A percentile compares a stretch with the other conserved stretches of the same genome.
These are phyloP conservation scores for Huntiella bhutanensis DNA, from an alignment of 2,329 filamentous ascomycete species.

Conservation along the genomic window DNA sequence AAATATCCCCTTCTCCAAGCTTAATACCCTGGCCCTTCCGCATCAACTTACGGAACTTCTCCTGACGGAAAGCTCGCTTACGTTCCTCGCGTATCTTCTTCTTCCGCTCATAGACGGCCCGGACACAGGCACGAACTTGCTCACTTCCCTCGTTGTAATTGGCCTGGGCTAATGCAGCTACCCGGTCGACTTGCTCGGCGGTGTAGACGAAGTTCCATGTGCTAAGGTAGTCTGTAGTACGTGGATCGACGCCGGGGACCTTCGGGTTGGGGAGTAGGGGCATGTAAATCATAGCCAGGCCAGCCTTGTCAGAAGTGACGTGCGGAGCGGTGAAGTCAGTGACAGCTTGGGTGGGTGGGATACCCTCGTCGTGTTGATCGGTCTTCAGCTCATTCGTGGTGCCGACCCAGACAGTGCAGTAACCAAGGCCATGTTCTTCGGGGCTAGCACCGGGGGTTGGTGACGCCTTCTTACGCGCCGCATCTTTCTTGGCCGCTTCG, in stretches of 20 bases:
- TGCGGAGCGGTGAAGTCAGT: slow-evolving; percentile 48
- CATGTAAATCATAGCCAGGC: slow-evolving; percentile 78
- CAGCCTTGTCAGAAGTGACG: slow-evolving; percentile 47
- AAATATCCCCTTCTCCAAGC: slow-evolving; percentile 47
- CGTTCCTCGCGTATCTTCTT: slow-evolving; percentile 44
- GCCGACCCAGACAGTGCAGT: slow-evolving; percentile 93
- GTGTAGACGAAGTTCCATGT: slow-evolving; percentile 99
- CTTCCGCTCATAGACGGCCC: slow-evolving; percentile 86
- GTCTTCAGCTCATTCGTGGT: slow-evolving; percentile 53
- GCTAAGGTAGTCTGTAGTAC: slow-evolving; percentile 65
- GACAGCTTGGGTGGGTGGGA: slow-evolving; percentile 31
- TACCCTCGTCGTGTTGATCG: slow-evolving; percentile 21
- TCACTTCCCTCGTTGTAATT: slow-evolving; percentile 75
- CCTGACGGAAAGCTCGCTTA: slow-evolving; percentile 23
- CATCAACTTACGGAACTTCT: slow-evolving; percentile 27
- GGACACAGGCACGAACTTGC: slow-evolving; percentile 57
- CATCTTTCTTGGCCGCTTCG: slow-evolving; percentile 27
- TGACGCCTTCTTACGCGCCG: background rate
- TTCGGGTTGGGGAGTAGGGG: slow-evolving; percentile 71
- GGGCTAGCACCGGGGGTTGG: background rate
- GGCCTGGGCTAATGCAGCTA: slow-evolving; percentile 61
- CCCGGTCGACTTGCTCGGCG: slow-evolving; percentile 69
- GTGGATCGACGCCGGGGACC: slow-evolving; percentile 65
- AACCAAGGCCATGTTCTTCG: slow-evolving; percentile 43
- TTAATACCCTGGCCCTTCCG: slow-evolving; percentile 30